Conservation (phyloP, 2,329 filamentous ascomycete species). For the Tolypocladium pustulatum region DNA sequence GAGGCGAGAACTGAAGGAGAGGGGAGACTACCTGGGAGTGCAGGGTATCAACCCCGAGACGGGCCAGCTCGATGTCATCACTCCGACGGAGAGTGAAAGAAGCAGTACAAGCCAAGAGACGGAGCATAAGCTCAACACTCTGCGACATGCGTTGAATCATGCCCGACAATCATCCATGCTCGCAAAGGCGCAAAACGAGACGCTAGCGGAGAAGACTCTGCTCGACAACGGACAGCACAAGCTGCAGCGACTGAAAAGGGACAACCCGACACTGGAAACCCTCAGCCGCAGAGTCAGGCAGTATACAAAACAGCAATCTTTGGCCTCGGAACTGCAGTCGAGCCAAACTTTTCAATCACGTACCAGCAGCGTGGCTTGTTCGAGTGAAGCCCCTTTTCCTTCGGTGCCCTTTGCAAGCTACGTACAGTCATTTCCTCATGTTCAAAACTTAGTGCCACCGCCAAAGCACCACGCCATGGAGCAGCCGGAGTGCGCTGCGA, state of each 20-base stretch:
- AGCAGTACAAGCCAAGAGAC: conserved; percentile 21
- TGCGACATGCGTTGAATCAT: conserved; percentile 21
- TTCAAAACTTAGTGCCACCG: background rate
- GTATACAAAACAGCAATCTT: conserved; percentile 39
- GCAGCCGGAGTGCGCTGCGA: background rate
- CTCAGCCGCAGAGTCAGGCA: conserved; percentile 23
- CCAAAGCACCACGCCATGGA: background rate
- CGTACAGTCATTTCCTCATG: background rate
- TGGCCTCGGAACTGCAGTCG: conserved; percentile 35
- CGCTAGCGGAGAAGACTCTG: conserved; percentile 23
- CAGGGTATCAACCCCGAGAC: conserved; percentile 48
- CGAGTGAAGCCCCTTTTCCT: conserved; percentile 8
- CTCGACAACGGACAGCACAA: conserved; percentile 22
- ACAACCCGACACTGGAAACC: conserved; percentile 25
- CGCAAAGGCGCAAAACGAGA: conserved; percentile 34
- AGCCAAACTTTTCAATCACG: conserved; percentile 38
- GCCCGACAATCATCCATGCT: conserved; percentile 24
- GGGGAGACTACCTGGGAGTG: conserved; percentile 48
- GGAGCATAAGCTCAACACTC: conserved; percentile 18
- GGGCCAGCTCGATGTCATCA: conserved; percentile 39
- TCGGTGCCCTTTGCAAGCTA: background rate
- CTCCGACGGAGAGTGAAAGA: conserved; percentile 36
- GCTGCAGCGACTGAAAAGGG: conserved; percentile 30
- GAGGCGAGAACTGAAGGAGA: conserved; percentile 37
- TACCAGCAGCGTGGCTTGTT: conserved; percentile 12